A percentile compares a stretch with the other conserved stretches of the same genome.
These are phyloP conservation scores for Pythium rhizo-oryzae DNA, from an alignment of 352 stramenopile genomes.

Conservation along the genomic window DNA sequence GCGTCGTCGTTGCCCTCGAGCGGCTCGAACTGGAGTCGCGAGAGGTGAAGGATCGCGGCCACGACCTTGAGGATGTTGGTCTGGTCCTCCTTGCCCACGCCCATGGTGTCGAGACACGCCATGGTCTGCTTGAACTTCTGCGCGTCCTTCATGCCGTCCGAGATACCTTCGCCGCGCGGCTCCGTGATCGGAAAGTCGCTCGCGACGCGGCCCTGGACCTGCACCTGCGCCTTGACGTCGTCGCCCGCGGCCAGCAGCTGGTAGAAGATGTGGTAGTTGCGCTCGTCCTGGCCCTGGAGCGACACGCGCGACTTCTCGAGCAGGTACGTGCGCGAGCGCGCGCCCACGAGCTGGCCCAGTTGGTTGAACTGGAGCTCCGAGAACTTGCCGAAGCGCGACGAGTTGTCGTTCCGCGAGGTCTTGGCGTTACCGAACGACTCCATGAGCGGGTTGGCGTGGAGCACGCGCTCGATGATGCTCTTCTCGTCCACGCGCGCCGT, in stretches of 20 bases:
- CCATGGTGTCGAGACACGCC: constrained; percentile 78
- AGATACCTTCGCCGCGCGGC: constrained; percentile 48
- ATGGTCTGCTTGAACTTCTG: constrained; percentile 76
- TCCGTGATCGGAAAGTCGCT: constrained; percentile 87
- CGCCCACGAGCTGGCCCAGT: constrained; percentile 81
- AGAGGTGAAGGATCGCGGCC: constrained; percentile 82
- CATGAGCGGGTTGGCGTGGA: constrained; percentile 87
- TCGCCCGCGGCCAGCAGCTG: constrained; percentile 82
- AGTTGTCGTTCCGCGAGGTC: constrained; percentile 97
- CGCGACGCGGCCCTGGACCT: constrained; percentile 71
- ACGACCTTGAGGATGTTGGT: constrained; percentile 82
- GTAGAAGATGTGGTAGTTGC: constrained; percentile 99
- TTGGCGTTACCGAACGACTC: constrained; percentile 97
- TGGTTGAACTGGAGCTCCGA: constrained; percentile 95
- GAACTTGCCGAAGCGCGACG: constrained; percentile 96
- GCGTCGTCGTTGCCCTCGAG: constrained; percentile 66
- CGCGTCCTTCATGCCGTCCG: constrained; percentile 66
- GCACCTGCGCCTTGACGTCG: constrained; percentile 54
- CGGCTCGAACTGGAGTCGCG: constrained; percentile 65
- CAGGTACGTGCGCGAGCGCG: constrained; percentile 82
- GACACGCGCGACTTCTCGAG: constrained; percentile 90
- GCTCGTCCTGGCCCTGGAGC: constrained; percentile 92
- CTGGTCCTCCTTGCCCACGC: constrained; percentile 68
- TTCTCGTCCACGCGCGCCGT: constrained; percentile 40
- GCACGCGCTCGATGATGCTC: constrained; percentile 80